phyloP scores from a whole-genome alignment of 176 grass and related monocot species.

The Thinopyrum elongatum region DNA sequence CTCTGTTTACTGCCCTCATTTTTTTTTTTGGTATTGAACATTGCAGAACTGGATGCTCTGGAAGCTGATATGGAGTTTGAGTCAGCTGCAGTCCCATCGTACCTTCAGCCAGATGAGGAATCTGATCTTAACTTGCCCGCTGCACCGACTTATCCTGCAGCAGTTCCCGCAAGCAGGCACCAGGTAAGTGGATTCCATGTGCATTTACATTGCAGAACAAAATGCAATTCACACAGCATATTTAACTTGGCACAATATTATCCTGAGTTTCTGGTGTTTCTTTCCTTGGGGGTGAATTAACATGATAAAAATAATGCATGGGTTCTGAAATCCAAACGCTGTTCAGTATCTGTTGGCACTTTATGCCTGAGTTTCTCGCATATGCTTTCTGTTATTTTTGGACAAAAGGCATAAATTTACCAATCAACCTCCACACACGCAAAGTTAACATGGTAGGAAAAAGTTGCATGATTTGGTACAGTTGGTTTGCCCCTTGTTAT shows the following conservation, averaged over 20 bases:
- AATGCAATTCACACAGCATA: not conserved
- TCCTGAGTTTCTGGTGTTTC: not conserved
- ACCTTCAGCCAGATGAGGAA: constrained; percentile 88
- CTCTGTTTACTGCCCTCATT: not conserved
- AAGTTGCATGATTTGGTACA: no score
- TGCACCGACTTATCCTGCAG: constrained; percentile 61
- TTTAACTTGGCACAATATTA: not conserved
- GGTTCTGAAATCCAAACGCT: not conserved
- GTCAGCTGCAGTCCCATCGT: constrained; percentile 73
- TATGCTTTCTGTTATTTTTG: not conserved
- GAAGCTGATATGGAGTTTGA: constrained; percentile 91
- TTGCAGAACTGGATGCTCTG: constrained; percentile 86
- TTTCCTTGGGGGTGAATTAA: not conserved
- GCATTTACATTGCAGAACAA: not conserved
- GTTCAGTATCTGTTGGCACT: not conserved
- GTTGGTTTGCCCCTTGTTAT: not conserved
- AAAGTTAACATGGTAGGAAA: no score
- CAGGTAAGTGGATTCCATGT: constrained; percentile 35
- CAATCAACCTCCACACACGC: no score
- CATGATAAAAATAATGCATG: not conserved
- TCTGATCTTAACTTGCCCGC: constrained; percentile 65
- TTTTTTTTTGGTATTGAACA: not conserved
- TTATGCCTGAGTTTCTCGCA: not conserved
- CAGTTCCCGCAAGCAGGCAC: constrained; percentile 36
- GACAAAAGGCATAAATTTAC: no score